These are phyloP conservation scores for Phaffomyces opuntiae DNA, from an alignment of 805 yeast species.

Conservation along the genomic window DNA sequence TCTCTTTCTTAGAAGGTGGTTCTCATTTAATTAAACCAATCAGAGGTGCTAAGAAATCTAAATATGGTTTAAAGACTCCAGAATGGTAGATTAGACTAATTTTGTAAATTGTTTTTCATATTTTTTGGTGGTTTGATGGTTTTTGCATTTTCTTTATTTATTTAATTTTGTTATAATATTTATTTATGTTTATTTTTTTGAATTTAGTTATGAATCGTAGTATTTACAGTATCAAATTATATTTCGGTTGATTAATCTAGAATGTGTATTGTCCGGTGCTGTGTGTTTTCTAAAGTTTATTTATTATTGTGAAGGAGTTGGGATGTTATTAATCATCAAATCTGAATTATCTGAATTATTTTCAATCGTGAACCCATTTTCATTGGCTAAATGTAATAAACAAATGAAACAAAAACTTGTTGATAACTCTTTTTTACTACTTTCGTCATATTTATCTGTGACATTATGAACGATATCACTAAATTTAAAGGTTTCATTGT, in stretches of 20 bases:
- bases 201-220: neutral
- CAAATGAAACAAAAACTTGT: constrained; percentile 86
- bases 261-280: neutral
- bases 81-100: constrained; percentile 48
- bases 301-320: neutral
- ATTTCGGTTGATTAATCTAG: neutral
- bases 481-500: constrained; percentile 25
- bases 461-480: constrained; percentile 46
- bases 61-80: constrained; percentile 60
- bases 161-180: neutral
- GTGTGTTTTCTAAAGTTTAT: no score
- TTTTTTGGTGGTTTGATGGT: neutral
- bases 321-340: constrained; percentile 11
- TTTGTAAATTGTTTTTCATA: neutral
- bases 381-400: constrained; percentile 79
- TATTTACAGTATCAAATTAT: neutral
- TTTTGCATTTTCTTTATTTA: neutral
- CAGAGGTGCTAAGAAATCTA: constrained; percentile 60
- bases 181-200: neutral
- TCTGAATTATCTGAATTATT: constrained; percentile 27
- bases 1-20: constrained; percentile 92
- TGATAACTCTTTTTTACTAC: constrained; percentile 58
- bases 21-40: constrained; percentile 60
- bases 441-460: constrained; percentile 43
- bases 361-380: constrained; percentile 59